phyloP scores from a whole-genome alignment of 495 filamentous ascomycete species.

The Penicillium samsonianum region DNA sequence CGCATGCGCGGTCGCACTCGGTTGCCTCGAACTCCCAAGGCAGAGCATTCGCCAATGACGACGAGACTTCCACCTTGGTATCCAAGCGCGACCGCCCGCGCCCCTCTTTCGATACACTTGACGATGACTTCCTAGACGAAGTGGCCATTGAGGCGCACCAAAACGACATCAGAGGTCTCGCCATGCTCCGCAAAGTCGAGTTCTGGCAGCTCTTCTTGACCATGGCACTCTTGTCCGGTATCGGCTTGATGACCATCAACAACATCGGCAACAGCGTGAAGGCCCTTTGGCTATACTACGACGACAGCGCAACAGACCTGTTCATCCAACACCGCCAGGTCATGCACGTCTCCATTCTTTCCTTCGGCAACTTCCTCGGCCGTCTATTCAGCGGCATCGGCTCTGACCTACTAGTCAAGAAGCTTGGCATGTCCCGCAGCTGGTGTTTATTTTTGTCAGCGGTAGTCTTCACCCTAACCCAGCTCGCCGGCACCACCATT shows the following conservation, averaged over 20 bases:
- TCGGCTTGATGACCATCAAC: slow-evolving; percentile 98
- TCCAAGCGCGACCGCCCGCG: slow-evolving; percentile 52
- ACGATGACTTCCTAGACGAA: slow-evolving; percentile 44
- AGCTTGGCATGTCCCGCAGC: slow-evolving; percentile 73
- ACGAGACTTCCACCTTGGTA: slow-evolving; percentile 86
- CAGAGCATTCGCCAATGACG: slow-evolving; percentile 39
- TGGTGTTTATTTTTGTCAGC: slow-evolving; percentile 86
- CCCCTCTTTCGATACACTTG: slow-evolving; percentile 34
- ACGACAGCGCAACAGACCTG: slow-evolving; percentile 66
- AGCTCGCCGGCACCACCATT: slow-evolving; percentile 76
- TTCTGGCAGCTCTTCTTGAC: slow-evolving; percentile 90
- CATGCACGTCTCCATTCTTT: slow-evolving; percentile 91
- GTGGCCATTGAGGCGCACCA: slow-evolving; percentile 58
- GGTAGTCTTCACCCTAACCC: slow-evolving; percentile 75
- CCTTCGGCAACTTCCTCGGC: slow-evolving; percentile 79
- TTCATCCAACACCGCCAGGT: slow-evolving; percentile 84
- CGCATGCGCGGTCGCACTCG: slow-evolving; percentile 39
- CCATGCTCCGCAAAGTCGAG: slow-evolving; percentile 70
- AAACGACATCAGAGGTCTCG: slow-evolving; percentile 86
- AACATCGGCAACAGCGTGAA: slow-evolving; percentile 93
- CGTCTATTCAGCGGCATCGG: slow-evolving; percentile 72
- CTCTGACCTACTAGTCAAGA: slow-evolving; percentile 84
- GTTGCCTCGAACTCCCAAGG: slow-evolving; percentile 40
- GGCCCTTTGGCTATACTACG: slow-evolving; percentile 80
- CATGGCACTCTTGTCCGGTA: slow-evolving; percentile 85